Evolutionary conservation across 495 filamentous ascomycete genomes (phyloP).

Genomic region (Hypoxylon intermedium): DNA sequence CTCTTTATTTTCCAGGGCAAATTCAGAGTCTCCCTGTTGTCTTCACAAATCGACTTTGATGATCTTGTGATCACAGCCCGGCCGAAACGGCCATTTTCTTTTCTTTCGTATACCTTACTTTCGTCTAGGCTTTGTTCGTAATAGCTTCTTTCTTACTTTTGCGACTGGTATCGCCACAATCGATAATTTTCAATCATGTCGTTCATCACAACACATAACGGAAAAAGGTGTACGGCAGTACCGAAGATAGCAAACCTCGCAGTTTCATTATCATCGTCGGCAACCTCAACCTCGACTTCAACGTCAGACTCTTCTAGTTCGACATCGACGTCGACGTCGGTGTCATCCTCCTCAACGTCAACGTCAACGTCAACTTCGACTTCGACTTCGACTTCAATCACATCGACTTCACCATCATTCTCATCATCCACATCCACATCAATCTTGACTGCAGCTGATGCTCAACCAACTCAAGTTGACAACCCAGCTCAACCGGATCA

Average conservation of each 20-base stretch:
- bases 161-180: conserved; percentile 54
- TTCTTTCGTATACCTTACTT: conserved; percentile 42
- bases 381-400: conserved; percentile 15
- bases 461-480: conserved; percentile 1
- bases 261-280: conserved; percentile 20
- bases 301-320: conserved; percentile 1
- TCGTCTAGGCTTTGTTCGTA: conserved; percentile 33
- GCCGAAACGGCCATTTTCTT: conserved; percentile 51
- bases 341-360: conserved; percentile 11
- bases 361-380: conserved; percentile 15
- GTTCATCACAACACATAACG: conserved; percentile 44
- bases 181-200: conserved; percentile 45
- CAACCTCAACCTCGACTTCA: conserved; percentile 22
- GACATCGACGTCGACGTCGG: conserved; percentile 20
- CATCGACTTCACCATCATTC: conserved; percentile 25
- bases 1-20: conserved; percentile 28
- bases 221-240: conserved; percentile 57
- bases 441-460: conserved; percentile 9
- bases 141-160: conserved; percentile 23
- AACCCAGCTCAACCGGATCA: conserved; percentile 1
- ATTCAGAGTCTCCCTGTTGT: conserved; percentile 2
- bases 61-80: conserved; percentile 49
- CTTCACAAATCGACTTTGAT: conserved; percentile 43
- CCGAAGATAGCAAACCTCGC: conserved; percentile 42
- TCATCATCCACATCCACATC: conserved; percentile 22